These are phyloP conservation scores for Pseudonectria buxi DNA, from an alignment of 2,329 filamentous ascomycete genomes.

Conservation along the genomic window DNA sequence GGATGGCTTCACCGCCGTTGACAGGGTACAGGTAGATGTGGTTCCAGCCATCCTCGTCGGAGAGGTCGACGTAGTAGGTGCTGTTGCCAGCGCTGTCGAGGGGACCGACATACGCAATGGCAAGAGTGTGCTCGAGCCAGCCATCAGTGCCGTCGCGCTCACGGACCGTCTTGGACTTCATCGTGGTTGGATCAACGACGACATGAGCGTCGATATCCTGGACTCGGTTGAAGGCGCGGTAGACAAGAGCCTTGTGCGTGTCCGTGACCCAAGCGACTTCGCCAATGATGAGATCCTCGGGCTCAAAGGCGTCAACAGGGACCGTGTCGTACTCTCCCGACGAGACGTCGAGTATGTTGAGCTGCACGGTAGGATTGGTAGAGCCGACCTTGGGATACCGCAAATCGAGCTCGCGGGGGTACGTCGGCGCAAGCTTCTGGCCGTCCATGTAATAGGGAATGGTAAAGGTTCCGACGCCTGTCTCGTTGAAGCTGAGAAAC, in stretches of 20 bases:
- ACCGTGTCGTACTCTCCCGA: conserved; percentile 39
- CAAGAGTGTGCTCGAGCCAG: conserved; percentile 55
- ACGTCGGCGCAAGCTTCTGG: conserved; percentile 49
- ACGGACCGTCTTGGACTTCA: conserved; percentile 41
- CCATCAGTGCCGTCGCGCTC: conserved; percentile 53
- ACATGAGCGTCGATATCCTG: conserved; percentile 60
- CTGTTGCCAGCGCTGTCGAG: conserved; percentile 30
- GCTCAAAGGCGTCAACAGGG: conserved; percentile 49
- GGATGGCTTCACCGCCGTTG: conserved; percentile 44
- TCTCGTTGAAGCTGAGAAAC: conserved; percentile 82
- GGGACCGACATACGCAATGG: conserved; percentile 48
- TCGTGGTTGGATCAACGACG: conserved; percentile 45
- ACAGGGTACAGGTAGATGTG: conserved; percentile 61
- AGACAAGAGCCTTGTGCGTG: conserved; percentile 52
- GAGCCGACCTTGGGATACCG: conserved; percentile 64
- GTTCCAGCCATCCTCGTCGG: conserved; percentile 61
- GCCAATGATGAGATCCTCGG: conserved; percentile 57
- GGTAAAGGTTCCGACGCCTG: conserved; percentile 58
- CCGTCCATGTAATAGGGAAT: conserved; percentile 61
- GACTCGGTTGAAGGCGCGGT: conserved; percentile 61
- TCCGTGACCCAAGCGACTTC: conserved; percentile 63
- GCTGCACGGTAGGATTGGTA: conserved; percentile 57
- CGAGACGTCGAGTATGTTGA: conserved; percentile 51
- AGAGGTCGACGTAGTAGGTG: conserved; percentile 59
- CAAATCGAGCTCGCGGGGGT: conserved; percentile 56